Base-by-base conservation (phyloP, 2,329 filamentous ascomycete genomes). In the Canariomyces notabilis region DNA sequence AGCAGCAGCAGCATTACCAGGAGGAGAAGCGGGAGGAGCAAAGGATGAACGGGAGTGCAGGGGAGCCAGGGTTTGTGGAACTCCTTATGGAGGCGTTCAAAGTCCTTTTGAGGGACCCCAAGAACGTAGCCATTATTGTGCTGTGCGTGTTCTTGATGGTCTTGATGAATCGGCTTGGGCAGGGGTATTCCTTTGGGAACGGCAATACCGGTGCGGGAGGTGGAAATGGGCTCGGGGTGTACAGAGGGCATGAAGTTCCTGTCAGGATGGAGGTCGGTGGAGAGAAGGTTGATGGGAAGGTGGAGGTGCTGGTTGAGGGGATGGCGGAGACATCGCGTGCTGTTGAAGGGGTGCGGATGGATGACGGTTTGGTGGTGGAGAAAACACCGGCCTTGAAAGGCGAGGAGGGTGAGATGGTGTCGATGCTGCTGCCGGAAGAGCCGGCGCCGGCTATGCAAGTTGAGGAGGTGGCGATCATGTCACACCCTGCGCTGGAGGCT, bases 61-160 rank as follows among this genome's bases (percentile, higher is more conserved):
- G 14, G 26, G 26, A 12, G 26, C 8, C 75, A 0, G 75, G 75
- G 2, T 67, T 83, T 9, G 65, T 70, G 0, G 73, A 80, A 49
- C 65, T 83, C 7, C 57, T 83, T 0, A 55, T 77, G 7, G 74
- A 79, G 52, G 76, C 78, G 0, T 65, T 68, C 41, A 69, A 72
- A 23, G 73, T 83, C 6, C 61, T 77, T 15, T 57, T 83, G 55
- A 70, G 73, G 37, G 80, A 83, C 54, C 70, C 70, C 47, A 81
- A 76, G 64, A 83, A 83, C 46, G 59, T 82, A 8, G 64, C 72
- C n/a, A 82, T 83, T 20, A 66, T 69, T 5, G 57, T 77, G 0
- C 64, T 84, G 41, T 72, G 75, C 44, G 48, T 76, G 2, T 59
- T 83, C n/a, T 70, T 80, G 2, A 54, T 80, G 1, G 49, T 54